Evolutionary conservation across 2,329 filamentous ascomycete genomes (phyloP).

Genomic region (Meredithiella fracta): DNA sequence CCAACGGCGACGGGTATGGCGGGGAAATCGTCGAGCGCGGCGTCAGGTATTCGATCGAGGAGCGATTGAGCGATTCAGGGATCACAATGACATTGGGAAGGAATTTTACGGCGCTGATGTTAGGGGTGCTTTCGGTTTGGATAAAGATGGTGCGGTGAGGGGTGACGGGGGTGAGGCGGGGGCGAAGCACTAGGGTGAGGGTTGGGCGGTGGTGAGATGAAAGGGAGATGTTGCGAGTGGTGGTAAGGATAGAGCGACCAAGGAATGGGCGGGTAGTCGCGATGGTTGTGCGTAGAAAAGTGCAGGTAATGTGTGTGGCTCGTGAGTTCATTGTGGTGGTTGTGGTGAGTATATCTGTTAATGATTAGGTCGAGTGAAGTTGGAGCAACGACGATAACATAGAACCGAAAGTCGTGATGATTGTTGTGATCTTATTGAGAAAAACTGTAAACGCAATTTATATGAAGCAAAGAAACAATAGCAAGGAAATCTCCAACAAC

Average conservation of each 20-base stretch:
- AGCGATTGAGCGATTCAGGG: constrained; percentile 51
- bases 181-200: constrained; percentile 13
- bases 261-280: background rate
- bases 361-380: too few species aligned
- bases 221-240: background rate
- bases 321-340: constrained; percentile 5
- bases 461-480: background rate
- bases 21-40: constrained; percentile 77
- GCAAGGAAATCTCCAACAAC: background rate
- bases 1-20: constrained; percentile 79
- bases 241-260: background rate
- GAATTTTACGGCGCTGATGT: constrained; percentile 93
- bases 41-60: constrained; percentile 82
- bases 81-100: constrained; percentile 78
- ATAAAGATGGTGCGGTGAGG: constrained; percentile 72
- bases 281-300: constrained; percentile 10
- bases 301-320: constrained; percentile 8
- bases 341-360: background rate
- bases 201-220: constrained; percentile 1
- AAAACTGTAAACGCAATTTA: too few species aligned
- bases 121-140: constrained; percentile 88
- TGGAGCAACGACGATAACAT: too few species aligned
- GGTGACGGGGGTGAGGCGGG: constrained; percentile 12
- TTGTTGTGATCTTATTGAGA: too few species aligned
- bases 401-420: too few species aligned